Evolutionary conservation across 371 early-diverging fungal species (phyloP).

Genomic region (Haplosporangium sp.): DNA sequence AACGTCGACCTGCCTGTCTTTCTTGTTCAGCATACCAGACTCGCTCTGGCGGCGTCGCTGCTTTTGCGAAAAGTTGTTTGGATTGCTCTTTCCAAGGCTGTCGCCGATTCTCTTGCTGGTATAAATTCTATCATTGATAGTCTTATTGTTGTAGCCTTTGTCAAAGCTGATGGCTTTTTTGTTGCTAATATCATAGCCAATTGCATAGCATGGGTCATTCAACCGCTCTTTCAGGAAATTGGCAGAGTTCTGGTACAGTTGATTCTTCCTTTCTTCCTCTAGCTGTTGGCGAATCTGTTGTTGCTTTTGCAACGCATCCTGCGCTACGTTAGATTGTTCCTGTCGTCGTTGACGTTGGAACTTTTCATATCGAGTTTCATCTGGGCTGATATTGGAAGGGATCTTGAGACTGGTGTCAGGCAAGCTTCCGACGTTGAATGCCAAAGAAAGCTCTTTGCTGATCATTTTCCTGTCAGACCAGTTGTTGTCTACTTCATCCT

Average conservation of each 20-base stretch:
- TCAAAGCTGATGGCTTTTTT: not conserved
- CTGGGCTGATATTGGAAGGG: conserved; percentile 2
- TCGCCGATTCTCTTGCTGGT: not conserved
- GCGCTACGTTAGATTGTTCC: too few species aligned
- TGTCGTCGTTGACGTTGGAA: not conserved
- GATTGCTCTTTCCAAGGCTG: not conserved
- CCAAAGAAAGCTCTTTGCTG: not conserved
- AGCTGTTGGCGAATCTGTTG: not conserved
- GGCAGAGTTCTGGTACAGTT: conserved; percentile 10
- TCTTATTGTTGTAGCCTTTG: not conserved
- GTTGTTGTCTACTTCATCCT: not conserved
- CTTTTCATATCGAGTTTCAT: not conserved
- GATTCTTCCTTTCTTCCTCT: not conserved
- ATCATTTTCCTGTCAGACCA: not conserved
- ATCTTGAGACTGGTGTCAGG: conserved; percentile 1
- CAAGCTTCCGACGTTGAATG: not conserved
- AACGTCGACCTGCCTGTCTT: not conserved
- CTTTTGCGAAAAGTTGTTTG: not conserved
- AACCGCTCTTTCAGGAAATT: not conserved
- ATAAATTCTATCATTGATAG: not conserved
- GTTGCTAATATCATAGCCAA: not conserved
- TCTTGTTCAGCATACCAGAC: not conserved
- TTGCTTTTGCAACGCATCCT: not conserved
- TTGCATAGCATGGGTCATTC: not conserved
- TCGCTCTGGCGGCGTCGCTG: conserved; percentile 2